Conservation (phyloP, 2,329 filamentous ascomycete genomes). For the Diaporthe citri region DNA sequence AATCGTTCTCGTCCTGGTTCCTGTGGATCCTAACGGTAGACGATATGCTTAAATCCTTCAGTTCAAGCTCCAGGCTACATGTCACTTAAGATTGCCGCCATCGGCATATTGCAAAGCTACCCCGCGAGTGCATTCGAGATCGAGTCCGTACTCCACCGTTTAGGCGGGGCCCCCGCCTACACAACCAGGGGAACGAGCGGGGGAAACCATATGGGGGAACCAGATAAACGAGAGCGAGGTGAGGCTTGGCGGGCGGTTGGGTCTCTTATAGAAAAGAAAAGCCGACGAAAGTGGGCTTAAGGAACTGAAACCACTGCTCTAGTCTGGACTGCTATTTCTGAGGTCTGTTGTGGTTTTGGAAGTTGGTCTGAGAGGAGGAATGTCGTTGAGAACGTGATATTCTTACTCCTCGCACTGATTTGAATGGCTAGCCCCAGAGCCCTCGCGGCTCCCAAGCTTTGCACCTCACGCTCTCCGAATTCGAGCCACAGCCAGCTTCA, state of each 20-base stretch:
- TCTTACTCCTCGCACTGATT: too few relatives aligned
- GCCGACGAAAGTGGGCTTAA: neutral
- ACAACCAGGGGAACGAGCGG: neutral
- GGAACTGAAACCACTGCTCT: neutral
- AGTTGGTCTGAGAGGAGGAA: neutral
- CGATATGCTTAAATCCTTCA: neutral
- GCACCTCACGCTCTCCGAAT: too few relatives aligned
- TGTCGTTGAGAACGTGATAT: neutral
- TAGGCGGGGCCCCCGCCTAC: neutral
- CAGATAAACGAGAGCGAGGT: neutral
- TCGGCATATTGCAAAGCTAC: neutral
- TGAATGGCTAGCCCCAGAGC: too few relatives aligned
- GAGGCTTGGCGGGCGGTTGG: neutral
- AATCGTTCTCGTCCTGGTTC: neutral
- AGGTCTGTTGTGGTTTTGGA: neutral
- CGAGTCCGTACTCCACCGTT: neutral
- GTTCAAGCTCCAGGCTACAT: neutral
- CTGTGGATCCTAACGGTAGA: neutral
- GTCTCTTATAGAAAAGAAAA: neutral
- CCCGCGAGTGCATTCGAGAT: neutral
- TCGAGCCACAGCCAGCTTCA: too few relatives aligned
- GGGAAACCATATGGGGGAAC: neutral
- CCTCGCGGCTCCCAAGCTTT: too few relatives aligned
- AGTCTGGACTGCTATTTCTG: neutral
- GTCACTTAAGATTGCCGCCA: neutral